A percentile compares a stretch with the other conserved stretches of the same genome.
phyloP scores from a whole-genome alignment of 805 yeast genomes.

The Candida methanosorbosa region DNA sequence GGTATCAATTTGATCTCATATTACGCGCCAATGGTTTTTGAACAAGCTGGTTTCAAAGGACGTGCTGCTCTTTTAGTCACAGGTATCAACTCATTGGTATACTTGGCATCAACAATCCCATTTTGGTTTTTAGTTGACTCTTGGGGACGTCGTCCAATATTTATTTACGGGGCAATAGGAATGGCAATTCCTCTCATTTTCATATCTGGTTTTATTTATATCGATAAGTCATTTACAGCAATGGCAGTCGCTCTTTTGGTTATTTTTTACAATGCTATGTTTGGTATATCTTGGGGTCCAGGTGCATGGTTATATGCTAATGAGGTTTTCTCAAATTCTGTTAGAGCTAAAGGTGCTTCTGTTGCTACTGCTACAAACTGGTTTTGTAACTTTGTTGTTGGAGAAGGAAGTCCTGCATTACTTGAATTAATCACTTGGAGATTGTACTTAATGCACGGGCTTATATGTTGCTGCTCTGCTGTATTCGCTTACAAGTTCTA shows the following conservation, averaged over 20 bases:
- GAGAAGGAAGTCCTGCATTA: constrained; percentile 81
- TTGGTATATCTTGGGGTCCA: constrained; percentile 90
- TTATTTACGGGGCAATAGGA: constrained; percentile 62
- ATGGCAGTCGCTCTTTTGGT: constrained; percentile 65
- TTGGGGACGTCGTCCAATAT: constrained; percentile 79
- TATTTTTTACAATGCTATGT: constrained; percentile 68
- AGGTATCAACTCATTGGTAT: constrained; percentile 60
- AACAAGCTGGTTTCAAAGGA: constrained; percentile 87
- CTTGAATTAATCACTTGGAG: constrained; percentile 72
- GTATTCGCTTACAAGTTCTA: constrained; percentile 37
- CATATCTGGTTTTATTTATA: constrained; percentile 52
- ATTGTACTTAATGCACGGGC: constrained; percentile 70
- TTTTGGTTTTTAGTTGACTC: constrained; percentile 83
- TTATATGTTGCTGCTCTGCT: constrained; percentile 43
- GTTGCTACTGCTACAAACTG: constrained; percentile 84
- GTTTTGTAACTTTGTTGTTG: constrained; percentile 84
- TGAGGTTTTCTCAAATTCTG: constrained; percentile 72
- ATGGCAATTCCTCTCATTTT: constrained; percentile 63
- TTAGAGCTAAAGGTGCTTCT: constrained; percentile 83
- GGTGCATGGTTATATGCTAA: constrained; percentile 82
- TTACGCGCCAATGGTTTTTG: constrained; percentile 87
- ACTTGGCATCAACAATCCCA: constrained; percentile 60
- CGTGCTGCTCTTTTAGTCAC: constrained; percentile 80
- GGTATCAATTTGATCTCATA: constrained; percentile 87
- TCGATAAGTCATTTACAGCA: constrained; percentile 49